Percentiles rank a stretch among this genome's conserved stretches.
phyloP scores from a whole-genome alignment of 106 monocot genomes.

The Dendrobium nobile region DNA sequence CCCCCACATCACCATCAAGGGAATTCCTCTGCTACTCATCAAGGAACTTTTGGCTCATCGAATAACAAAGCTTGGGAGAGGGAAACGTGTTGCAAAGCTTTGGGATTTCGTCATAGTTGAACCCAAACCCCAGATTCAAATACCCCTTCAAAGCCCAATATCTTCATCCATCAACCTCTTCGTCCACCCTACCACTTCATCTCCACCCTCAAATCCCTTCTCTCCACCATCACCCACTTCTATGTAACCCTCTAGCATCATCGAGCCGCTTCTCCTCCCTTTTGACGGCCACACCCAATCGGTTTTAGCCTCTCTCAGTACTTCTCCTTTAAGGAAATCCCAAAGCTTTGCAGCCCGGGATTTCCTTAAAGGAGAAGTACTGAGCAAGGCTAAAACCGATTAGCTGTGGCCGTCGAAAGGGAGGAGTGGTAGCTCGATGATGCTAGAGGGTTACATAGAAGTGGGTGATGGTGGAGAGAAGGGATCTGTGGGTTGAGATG shows the following conservation, averaged over 20 bases:
- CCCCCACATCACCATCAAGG: not conserved
- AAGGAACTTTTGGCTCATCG: constrained; percentile 30
- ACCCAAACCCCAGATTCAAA: constrained; percentile 46
- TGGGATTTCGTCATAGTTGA: constrained; percentile 46
- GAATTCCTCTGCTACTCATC: constrained; percentile 22
- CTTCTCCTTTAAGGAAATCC: not conserved
- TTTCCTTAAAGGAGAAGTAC: not conserved
- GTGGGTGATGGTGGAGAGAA: not conserved
- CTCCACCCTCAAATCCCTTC: constrained; percentile 1
- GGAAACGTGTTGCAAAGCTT: constrained; percentile 43
- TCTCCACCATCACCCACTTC: not conserved
- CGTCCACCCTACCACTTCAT: constrained; percentile 21
- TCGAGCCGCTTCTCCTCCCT: not conserved
- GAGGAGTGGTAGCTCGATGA: constrained; percentile 4
- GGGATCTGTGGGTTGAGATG: not conserved
- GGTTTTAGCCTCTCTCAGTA: not conserved
- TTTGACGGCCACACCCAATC: not conserved
- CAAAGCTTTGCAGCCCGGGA: too few relatives aligned
- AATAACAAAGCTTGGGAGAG: constrained; percentile 43
- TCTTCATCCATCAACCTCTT: constrained; percentile 46
- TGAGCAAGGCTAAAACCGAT: not conserved
- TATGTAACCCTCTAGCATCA: constrained; percentile 40
- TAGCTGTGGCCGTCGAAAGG: not conserved
- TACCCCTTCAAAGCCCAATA: constrained; percentile 33
- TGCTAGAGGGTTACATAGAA: constrained; percentile 40